Conservation (phyloP, 164 flowering plant genomes). For the Liquidambar formosana region DNA sequence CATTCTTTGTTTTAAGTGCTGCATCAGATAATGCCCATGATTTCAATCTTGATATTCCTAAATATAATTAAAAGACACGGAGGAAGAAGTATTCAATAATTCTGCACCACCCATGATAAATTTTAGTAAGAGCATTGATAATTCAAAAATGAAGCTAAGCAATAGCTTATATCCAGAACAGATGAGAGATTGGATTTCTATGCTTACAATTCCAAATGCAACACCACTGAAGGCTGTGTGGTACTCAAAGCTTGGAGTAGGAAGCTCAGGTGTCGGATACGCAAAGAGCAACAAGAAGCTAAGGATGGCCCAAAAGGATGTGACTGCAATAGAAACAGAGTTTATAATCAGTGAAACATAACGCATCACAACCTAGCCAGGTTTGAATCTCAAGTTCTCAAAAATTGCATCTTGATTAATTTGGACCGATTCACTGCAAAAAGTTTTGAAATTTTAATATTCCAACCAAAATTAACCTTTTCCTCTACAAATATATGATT, state of each 20-base stretch:
- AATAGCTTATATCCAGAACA: neutral
- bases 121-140: neutral
- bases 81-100: neutral
- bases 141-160: neutral
- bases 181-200: neutral
- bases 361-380: too few species aligned
- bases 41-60: neutral
- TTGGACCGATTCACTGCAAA: neutral
- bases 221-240: conserved; percentile 96
- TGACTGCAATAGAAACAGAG: conserved; percentile 55
- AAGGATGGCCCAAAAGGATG: conserved; percentile 74
- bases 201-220: conserved; percentile 92
- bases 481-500: neutral
- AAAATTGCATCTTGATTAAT: too few species aligned
- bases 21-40: neutral
- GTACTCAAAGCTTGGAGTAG: conserved; percentile 97
- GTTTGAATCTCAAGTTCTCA: too few species aligned
- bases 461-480: neutral
- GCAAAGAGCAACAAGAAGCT: conserved; percentile 91
- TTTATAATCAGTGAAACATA: neutral
- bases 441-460: too few species aligned
- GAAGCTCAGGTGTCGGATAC: conserved; percentile 94
- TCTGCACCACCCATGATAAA: neutral
- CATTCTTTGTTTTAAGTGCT: neutral
- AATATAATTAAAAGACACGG: neutral